Evolutionary conservation across 2,329 filamentous ascomycete species (phyloP).

Genomic region (Pochonia chlamydosporia): DNA sequence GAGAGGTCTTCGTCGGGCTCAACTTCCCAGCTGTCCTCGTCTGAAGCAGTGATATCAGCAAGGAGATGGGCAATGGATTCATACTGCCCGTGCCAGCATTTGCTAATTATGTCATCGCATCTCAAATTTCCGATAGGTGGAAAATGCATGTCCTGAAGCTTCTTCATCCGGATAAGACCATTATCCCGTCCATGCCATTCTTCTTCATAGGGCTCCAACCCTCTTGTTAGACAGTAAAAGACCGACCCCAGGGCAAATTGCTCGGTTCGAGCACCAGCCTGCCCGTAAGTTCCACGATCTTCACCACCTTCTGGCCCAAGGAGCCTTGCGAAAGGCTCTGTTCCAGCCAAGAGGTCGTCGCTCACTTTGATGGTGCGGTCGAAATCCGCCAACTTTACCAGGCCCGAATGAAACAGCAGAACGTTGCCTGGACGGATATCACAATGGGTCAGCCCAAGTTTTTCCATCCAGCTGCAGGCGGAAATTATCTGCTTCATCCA

Average conservation of each 20-base stretch:
- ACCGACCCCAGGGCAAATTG: slow-evolving; percentile 12
- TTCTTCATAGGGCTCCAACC: slow-evolving; percentile 7
- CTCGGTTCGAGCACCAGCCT: slow-evolving; percentile 7
- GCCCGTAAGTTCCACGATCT: slow-evolving; percentile 6
- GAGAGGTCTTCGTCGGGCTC: too few relatives aligned
- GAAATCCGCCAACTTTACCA: slow-evolving; percentile 10
- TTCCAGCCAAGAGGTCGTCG: background rate
- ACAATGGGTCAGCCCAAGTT: slow-evolving; percentile 8
- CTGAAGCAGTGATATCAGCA: too few relatives aligned
- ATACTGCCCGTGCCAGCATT: slow-evolving; percentile 10
- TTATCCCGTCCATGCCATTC: slow-evolving; percentile 8
- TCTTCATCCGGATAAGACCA: slow-evolving; percentile 1
- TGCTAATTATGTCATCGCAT: slow-evolving; percentile 8
- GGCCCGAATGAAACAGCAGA: slow-evolving; percentile 2
- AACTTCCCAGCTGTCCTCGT: too few relatives aligned
- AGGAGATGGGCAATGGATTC: slow-evolving; percentile 8
- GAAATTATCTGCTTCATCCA: slow-evolving; percentile 11
- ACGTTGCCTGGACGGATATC: slow-evolving; percentile 10
- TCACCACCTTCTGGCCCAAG: slow-evolving; percentile 5
- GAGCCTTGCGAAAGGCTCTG: slow-evolving; percentile 9
- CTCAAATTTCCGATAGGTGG: slow-evolving; percentile 3
- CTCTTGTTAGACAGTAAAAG: slow-evolving; percentile 7
- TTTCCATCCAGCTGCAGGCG: slow-evolving; percentile 10
- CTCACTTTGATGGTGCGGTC: background rate
- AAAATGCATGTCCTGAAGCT: slow-evolving; percentile 10